These are phyloP conservation scores for Styphnolobium japonicum DNA, from an alignment of 306 rosid genomes.

Conservation along the genomic window DNA sequence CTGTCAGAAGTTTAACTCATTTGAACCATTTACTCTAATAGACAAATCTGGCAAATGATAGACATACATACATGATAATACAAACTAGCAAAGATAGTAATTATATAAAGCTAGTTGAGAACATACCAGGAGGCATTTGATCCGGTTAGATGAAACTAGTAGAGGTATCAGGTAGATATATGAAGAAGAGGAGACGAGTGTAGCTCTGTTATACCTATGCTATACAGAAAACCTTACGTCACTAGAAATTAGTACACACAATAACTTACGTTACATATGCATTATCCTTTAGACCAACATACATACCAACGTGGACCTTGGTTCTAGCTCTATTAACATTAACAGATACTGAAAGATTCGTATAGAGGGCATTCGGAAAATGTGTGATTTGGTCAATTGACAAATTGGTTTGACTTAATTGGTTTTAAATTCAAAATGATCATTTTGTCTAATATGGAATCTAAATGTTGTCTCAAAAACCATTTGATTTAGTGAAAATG, in stretches of 20 bases:
- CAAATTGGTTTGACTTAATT: constrained; percentile 3
- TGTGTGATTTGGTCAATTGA: constrained; percentile 21
- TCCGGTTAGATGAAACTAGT: not conserved
- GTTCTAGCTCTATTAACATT: constrained; percentile 6
- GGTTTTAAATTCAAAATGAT: constrained; percentile 10
- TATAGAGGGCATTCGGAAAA: constrained; percentile 21
- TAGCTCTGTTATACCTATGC: not conserved
- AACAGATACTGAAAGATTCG: constrained; percentile 25
- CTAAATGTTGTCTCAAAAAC: not conserved
- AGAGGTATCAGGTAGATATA: not conserved
- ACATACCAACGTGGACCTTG: not conserved
- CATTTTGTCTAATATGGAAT: not conserved
- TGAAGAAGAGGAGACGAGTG: not conserved
- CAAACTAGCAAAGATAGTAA: not conserved
- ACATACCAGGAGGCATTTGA: constrained; percentile 1
- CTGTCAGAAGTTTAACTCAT: not conserved
- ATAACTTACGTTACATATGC: not conserved
- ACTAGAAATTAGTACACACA: not conserved
- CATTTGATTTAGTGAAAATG: not conserved
- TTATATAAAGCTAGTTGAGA: not conserved
- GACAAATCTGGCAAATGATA: not conserved
- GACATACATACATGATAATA: not conserved
- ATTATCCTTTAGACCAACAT: constrained; percentile 12
- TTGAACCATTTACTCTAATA: not conserved
- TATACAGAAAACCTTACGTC: not conserved